phyloP scores from a whole-genome alignment of 2,329 filamentous ascomycete species.

The Byssothecium circinans region DNA sequence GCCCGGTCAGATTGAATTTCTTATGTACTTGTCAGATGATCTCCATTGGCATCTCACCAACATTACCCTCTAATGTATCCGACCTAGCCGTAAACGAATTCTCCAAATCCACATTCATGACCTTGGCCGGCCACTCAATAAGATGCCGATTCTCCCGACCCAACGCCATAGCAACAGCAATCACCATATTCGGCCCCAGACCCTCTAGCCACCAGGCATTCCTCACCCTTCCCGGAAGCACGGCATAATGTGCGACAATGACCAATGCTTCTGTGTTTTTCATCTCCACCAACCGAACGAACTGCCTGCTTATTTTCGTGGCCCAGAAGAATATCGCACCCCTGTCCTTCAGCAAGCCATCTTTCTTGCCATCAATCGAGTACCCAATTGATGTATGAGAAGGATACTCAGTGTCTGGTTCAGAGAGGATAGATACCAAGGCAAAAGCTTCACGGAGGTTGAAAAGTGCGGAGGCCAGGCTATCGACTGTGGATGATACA shows the following conservation, averaged over 20 bases:
- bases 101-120: slow-evolving; percentile 31
- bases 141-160: slow-evolving; percentile 33
- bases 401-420: slow-evolving; percentile 22
- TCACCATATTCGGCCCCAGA: slow-evolving; percentile 34
- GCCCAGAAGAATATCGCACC: slow-evolving; percentile 41
- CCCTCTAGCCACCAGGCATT: slow-evolving; percentile 43
- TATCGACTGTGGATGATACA: slow-evolving; percentile 9
- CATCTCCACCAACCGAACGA: slow-evolving; percentile 31
- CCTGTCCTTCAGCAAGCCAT: slow-evolving; percentile 33
- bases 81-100: slow-evolving; percentile 17
- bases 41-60: slow-evolving; percentile 30
- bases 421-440: slow-evolving; percentile 34
- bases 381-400: slow-evolving; percentile 33
- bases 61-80: slow-evolving; percentile 21
- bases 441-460: slow-evolving; percentile 34
- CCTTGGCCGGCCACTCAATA: slow-evolving; percentile 35
- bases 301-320: slow-evolving; percentile 29
- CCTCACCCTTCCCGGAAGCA: slow-evolving; percentile 37
- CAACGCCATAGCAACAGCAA: slow-evolving; percentile 36
- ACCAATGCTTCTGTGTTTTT: slow-evolving; percentile 39
- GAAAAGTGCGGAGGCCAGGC: slow-evolving; percentile 26
- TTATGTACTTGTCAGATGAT: slow-evolving; percentile 28
- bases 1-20: too few relatives aligned
- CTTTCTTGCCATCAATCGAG: slow-evolving; percentile 28
- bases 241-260: slow-evolving; percentile 43